Evolutionary conservation across 1,139 yeast species (phyloP), one percentile per base, ranked within the genome.

Genomic region (Taphrina flavorubra): DNA sequence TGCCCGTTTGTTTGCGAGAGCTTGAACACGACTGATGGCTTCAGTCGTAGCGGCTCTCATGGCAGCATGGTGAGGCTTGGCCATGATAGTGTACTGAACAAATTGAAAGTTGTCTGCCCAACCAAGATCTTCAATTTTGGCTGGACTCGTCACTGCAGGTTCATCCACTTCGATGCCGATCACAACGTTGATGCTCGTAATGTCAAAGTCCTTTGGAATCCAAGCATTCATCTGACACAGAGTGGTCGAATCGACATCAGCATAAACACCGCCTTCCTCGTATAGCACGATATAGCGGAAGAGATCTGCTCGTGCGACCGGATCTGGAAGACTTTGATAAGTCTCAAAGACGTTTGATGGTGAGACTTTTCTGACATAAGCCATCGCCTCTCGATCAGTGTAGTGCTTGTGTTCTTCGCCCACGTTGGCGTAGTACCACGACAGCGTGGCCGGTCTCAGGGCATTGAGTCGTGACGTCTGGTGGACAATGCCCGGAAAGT

Each of bases 321-420:
- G 83, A 74, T 86, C 87, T 1, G 97, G 97, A 86, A 92, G 82
- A 31, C 84, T 74, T 64, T 84, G 83, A 78, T 89, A 92, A 0
- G 97, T 90, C 95, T 18, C 98, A 97, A 76, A 94, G 98, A 0
- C 97, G 96, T 76, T 92, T 97, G 65, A 91, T 89, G 0, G n/a
- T 11, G 51, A 37, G 34, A 51, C 44, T 14, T 42, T 20, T 31
- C 44, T 44, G n/a, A 63, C 67, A 46, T 51, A 63, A 8, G 49
- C 42, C 13, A 46, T 36, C 10, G 61, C 61, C 10, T 53, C 67
- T n/a, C 37, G 14, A 14, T 55, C 61, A 14, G 53, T 36, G 42
- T 53, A 63, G 16, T 34, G 31, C 40, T 16, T 36, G 37, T 63
- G 67, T n/a, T 63, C 67, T 20, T 53, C 61, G 16, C 51, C 55